Conservation (phyloP, 2,329 filamentous ascomycete genomes). For the Lojkania enalia region DNA sequence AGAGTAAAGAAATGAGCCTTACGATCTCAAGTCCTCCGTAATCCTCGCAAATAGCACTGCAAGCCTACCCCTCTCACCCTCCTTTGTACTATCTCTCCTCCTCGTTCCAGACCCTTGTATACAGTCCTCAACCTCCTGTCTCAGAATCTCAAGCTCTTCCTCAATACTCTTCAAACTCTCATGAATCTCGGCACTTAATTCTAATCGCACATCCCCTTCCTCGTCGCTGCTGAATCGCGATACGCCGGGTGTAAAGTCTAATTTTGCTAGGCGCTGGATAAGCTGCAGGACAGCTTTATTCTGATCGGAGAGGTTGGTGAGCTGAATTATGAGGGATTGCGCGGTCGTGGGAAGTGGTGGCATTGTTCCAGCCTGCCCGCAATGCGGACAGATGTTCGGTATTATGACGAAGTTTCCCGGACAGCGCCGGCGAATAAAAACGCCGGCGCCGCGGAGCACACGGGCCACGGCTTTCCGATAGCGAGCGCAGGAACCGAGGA, state of each 20-base stretch:
- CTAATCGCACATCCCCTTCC: constrained; percentile 68
- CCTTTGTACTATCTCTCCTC: constrained; percentile 56
- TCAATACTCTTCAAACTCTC: constrained; percentile 75
- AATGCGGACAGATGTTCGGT: constrained; percentile 25
- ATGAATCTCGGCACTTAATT: constrained; percentile 80
- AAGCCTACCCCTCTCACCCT: constrained; percentile 67
- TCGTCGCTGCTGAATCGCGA: constrained; percentile 63
- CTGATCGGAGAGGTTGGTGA: constrained; percentile 57
- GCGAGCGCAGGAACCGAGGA: no score
- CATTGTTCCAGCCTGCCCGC: constrained; percentile 30
- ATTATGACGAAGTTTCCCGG: constrained; percentile 33
- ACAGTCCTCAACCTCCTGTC: constrained; percentile 76
- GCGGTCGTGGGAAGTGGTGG: constrained; percentile 40
- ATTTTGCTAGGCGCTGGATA: constrained; percentile 60
- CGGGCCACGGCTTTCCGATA: no score
- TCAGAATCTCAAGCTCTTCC: constrained; percentile 79
- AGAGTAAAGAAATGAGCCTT: no score
- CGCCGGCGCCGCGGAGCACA: constrained; percentile 16
- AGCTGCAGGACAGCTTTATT: constrained; percentile 59
- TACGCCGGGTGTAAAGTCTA: constrained; percentile 62
- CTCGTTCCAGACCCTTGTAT: constrained; percentile 44
- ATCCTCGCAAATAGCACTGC: constrained; percentile 68
- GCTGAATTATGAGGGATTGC: constrained; percentile 50
- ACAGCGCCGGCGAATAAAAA: constrained; percentile 2
- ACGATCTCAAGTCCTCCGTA: constrained; percentile 72